Base-by-base conservation (phyloP, 1,284 basidiomycete species). In the Ganoderma resinaceum region DNA sequence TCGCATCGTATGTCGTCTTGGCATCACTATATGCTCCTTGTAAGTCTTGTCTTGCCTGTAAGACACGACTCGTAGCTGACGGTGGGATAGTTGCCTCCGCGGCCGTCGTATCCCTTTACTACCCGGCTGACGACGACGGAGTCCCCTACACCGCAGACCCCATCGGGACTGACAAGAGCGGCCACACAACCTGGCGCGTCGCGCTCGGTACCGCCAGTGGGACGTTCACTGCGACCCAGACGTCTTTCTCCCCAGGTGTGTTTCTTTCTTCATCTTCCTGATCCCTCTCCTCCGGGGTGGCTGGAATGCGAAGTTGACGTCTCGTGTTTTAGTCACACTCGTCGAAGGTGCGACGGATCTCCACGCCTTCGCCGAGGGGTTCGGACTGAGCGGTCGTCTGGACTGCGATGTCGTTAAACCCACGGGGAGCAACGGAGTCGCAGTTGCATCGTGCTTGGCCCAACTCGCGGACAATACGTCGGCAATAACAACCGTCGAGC, bases 161-260 rank as follows among this genome's bases (percentile, higher is more conserved):
- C 12, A 20, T 55, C 14, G 62, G 62, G n/a, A 38, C 35, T 11
- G 62, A 63, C 62, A 33, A 52, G 11, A 63, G 49, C 49, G 62
- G 62, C n/a, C 75, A 76, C 49, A 85, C 84, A 12, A 83, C 84
- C 29, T 85, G 80, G 76, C 75, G 72, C 43, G 65, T 84, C 59
- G 70, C 78, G 6, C 76, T 81, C 52, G 84, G 81, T 5, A 73
- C 75, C 26, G 63, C 79, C n/a, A 82, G 78, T 31, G 78, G 78
- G 26, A 74, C 75, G 23, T 72, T 42, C 53, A 71, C 66, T 9
- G 75, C 77, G 40, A 75, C 78, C 16, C 65, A 69, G n/a, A 78
- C 75, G 18, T 3, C 26, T 53, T 8, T 14, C 9, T 79, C 83
- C 62, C 53, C 40, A 12, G n/a, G 59, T 61, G 26, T 16, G 59